Evolutionary conservation across 2,329 filamentous ascomycete genomes (phyloP), one percentile per base, ranked within the genome.

Genomic region (Lecanicillium sp.): DNA sequence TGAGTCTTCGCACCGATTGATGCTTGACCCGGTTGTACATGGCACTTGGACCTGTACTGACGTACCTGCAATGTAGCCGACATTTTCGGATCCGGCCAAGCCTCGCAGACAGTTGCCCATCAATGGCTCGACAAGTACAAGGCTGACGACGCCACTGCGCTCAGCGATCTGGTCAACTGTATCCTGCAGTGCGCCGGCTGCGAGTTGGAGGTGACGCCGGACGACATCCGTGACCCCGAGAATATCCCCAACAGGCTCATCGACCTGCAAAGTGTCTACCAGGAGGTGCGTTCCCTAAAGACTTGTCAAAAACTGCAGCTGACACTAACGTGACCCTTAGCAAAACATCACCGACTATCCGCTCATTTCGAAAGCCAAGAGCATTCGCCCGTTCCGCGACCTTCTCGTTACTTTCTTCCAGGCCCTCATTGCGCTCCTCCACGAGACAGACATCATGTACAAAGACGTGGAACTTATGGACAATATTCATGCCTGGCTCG

Each of bases 201-300:
- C 57, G 78, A 87, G 39, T 71, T 86, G 39, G 75, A 84, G 48
- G 77, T 98, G 39, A 84, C 81, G 9, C 74, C 77, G 29, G 81
- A 92, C 55, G 88, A 97, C 57, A 86, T 96, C 46, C 79, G 82
- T 48, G 90, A 98, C 56, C 79, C 87, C 7, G 92, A 98, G 57
- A 88, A 92, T 54, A 86, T 83, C 34, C 78, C 85, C 14, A 81
- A 79, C 53, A 81, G 80, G 54, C 67, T 98, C 33, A 71, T 74
- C 17, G 89, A 97, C 51, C 70, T 98, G n/a, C 87, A 96, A 60
- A 81, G 85, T 45, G 79, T 89, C 45, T 94, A 89, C 56, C 83
- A 92, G 59, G 79, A 84, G 56, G 84, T 87, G 59, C 53, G 73
- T 60, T 15, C 10, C 10, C 31, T 17, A 12, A 30, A 12, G 19